Percentiles rank a stretch among this genome's conserved stretches.
Evolutionary conservation across 305 asterid species (phyloP).

Genomic region (Fraxinus velutina): DNA sequence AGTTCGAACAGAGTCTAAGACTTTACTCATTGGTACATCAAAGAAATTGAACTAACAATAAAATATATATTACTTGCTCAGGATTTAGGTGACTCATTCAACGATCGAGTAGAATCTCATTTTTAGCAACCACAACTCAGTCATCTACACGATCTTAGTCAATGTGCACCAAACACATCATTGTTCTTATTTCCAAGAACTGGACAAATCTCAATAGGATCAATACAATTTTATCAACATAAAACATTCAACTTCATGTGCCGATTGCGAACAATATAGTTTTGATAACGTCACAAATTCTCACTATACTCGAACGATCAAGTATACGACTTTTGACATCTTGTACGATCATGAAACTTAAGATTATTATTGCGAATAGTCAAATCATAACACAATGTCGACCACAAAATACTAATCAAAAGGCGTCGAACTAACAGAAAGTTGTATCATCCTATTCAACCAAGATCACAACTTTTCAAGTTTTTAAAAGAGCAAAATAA

Average conservation of each 20-base stretch:
- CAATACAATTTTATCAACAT: neutral
- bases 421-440: too few species aligned
- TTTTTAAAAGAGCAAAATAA: neutral
- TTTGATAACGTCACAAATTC: neutral
- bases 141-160: neutral
- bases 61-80: too few species aligned
- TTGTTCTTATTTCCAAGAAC: neutral
- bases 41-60: too few species aligned
- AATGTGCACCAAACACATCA: neutral
- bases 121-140: neutral
- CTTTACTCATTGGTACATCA: too few species aligned
- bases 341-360: neutral
- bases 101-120: neutral
- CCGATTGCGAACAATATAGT: neutral
- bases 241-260: neutral
- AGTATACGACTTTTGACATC: neutral
- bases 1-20: too few species aligned
- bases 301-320: neutral
- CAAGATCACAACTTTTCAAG: neutral
- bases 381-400: neutral
- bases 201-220: neutral
- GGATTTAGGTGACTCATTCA: too few species aligned
- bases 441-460: neutral
- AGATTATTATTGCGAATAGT: neutral
- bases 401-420: neutral